Evolutionary conservation across 176 grass and related monocot genomes (phyloP), one percentile per base, ranked within the genome.

Genomic region (sorghum (Sorghum bicolor)): DNA sequence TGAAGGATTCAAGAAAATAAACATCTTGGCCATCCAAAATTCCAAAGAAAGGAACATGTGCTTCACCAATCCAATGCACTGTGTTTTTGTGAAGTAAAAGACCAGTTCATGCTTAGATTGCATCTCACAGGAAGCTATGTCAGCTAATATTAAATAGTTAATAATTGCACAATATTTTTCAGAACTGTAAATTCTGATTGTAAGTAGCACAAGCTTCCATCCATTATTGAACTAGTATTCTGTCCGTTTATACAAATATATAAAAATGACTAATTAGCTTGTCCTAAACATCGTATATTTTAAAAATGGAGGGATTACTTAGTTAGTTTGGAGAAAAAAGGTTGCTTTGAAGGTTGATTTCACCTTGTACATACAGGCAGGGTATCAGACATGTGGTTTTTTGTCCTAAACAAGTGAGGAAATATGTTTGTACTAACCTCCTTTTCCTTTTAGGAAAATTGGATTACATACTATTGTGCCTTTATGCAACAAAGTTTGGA

Each of bases 301-400:
- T 12, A 26, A 61, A 55, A 61, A 52, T 1, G 1, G 4, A 61
- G 24, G 57, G 22, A 45, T 30, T 68, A 75, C 12, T 58, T 45
- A 40, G 34, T 81, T 63, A 32, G 25, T 81, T 63, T 67, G 15
- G 9, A 29, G 22, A 20, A 26, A 82, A 60, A 25, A 4, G 4
- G 33, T 75, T 60, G 40, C 40, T 79, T 19, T 73, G 67, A 48
- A 69, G n/a, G 16, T 79, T 62, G 31, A 72, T 55, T 74, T 52
- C 10, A 64, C 61, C 26, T 29, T 31, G 61, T 64, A 70, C 50
- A 44, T 11, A 37, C 26, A 33, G 13, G 57, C 57, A 61, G 57
- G 1, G 57, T 61, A 61, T 61, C 57, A 60, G 55, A 25, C n/a
- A 60, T 10, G 8, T 60, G 22, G 8, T 3, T 25, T 60, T 60